Conservation (phyloP, 2,329 filamentous ascomycete genomes). For the Colletotrichum costaricense region DNA sequence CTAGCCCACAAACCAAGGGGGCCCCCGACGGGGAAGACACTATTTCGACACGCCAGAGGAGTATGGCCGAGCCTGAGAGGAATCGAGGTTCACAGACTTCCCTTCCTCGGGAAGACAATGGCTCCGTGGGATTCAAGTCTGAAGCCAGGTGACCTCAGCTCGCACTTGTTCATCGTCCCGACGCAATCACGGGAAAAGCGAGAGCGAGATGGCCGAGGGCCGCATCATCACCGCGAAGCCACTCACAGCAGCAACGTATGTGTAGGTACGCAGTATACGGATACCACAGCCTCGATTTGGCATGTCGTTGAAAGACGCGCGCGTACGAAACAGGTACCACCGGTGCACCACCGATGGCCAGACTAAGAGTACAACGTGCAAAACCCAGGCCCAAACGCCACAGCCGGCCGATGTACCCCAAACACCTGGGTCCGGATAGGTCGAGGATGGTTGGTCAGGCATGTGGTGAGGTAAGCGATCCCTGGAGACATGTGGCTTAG, state of each 20-base stretch:
- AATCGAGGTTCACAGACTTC: too few species aligned
- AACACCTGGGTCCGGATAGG: not conserved
- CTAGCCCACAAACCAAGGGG: not conserved
- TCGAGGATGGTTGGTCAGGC: too few species aligned
- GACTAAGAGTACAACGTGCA: not conserved
- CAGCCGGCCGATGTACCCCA: slow-evolving; percentile 1
- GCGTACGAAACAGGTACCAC: not conserved
- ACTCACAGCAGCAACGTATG: not conserved
- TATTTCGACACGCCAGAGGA: not conserved
- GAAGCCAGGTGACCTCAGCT: not conserved
- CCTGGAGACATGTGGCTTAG: not conserved
- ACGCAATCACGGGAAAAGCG: not conserved
- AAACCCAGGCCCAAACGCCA: not conserved
- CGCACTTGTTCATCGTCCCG: not conserved
- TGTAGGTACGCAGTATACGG: not conserved
- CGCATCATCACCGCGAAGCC: not conserved
- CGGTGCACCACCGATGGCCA: not conserved
- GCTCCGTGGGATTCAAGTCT: not conserved
- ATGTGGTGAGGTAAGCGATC: not conserved
- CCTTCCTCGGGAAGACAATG: not conserved
- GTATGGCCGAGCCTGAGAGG: not conserved
- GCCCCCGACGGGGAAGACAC: too few species aligned
- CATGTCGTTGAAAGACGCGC: slow-evolving; percentile 12
- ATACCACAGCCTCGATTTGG: slow-evolving; percentile 8
- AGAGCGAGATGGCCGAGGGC: not conserved